phyloP scores from a whole-genome alignment of 192 early-diverging fungal genomes.

The Thoreauomyces humboldtii region DNA sequence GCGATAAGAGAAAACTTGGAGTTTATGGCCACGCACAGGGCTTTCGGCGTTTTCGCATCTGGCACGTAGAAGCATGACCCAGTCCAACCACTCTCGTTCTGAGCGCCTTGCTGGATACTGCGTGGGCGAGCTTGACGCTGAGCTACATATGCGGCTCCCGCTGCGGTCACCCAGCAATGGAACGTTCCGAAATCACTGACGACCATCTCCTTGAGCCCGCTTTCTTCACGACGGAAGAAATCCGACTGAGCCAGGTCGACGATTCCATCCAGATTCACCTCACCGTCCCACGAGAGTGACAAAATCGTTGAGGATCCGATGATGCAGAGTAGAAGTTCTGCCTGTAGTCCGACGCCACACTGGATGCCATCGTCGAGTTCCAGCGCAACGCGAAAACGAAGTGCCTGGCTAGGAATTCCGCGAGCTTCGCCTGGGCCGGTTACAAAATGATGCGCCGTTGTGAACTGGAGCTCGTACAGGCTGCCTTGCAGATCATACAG shows the following conservation, averaged over 20 bases:
- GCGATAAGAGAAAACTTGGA: conserved; percentile 67
- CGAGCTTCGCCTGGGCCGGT: conserved; percentile 69
- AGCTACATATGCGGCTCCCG: conserved; percentile 66
- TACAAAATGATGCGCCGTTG: conserved; percentile 57
- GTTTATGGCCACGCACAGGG: conserved; percentile 67
- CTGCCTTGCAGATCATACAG: conserved; percentile 39
- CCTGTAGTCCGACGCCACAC: conserved; percentile 62
- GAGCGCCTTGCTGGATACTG: background rate
- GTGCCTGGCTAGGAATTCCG: conserved; percentile 42
- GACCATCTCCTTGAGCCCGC: conserved; percentile 13
- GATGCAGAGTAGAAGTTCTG: conserved; percentile 69
- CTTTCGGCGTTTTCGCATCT: conserved; percentile 6
- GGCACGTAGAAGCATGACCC: conserved; percentile 35
- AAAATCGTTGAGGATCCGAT: conserved; percentile 66
- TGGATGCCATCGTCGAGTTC: conserved; percentile 71
- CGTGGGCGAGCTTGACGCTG: conserved; percentile 17
- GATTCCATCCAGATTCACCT: conserved; percentile 58
- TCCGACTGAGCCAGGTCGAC: conserved; percentile 47
- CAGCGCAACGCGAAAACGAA: conserved; percentile 68
- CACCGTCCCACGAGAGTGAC: conserved; percentile 69
- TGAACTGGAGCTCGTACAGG: conserved; percentile 59
- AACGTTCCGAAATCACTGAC: conserved; percentile 2
- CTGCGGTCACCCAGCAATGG: conserved; percentile 47
- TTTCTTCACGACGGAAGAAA: conserved; percentile 45
- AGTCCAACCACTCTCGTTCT: conserved; percentile 28